Base-by-base conservation (phyloP, 805 yeast species). In the Barnettozyma vustinii region DNA sequence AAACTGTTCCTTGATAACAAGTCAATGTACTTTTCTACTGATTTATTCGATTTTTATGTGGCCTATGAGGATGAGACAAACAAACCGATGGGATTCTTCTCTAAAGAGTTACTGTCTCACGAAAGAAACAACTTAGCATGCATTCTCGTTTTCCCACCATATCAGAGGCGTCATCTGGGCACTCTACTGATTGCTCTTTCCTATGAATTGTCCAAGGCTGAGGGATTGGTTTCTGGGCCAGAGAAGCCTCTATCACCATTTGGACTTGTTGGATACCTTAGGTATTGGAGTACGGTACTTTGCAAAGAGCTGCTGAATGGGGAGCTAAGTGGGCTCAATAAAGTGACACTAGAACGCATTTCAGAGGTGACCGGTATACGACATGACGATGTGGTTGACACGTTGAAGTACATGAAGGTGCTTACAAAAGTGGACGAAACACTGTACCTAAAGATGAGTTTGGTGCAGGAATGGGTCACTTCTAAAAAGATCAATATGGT, bases 121-220 rank as follows among this genome's bases (percentile, higher is more conserved):
- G 92, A 87, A 46, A 75, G 80, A 45, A 87, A 91, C 63, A 94
- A 92, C 61, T 70, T 94, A 36, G 97, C 97, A 0, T 94, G 98
- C 61, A 86, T 94, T 12, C 74, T 94, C 55, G 81, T 89, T 4
- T 87, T 94, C 52, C 99, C 99, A 1, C 97, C 97, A 3, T 94
- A 81, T 63, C 98, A 92, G 63, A 73, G 88, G 50, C 75, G 76
- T 37, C 83, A 80, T 8, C 64, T 91, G 23, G 99, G 98, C 0
- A 80, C 88, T 5, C 70, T 88, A 10, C 63, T 94, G 37, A 87
- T 94, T 15, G 88, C 88, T 52, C 87, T 89, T 56, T 87, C 95
- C 36, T 94, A 92, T 61, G 81, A 75, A 27, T 63, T 91, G 19
- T 88, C 96, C 0, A 70, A 79, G 37, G 75, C 74, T 15, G 87